Base-by-base conservation (phyloP, 164 flowering plant genomes). In the Piper longum region DNA sequence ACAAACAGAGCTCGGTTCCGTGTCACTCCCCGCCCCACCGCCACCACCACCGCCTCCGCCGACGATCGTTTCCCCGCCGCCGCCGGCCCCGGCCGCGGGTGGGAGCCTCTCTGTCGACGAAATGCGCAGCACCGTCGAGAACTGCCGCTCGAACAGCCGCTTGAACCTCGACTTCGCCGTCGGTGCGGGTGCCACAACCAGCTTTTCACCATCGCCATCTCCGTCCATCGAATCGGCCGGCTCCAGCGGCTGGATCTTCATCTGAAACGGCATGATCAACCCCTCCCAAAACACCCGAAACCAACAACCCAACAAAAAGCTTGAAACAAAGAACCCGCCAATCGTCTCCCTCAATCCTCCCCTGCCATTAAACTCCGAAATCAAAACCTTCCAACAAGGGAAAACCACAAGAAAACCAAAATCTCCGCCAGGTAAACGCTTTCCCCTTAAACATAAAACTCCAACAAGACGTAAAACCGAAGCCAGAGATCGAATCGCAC, bases 171-270 rank as follows among this genome's bases (percentile, higher is more conserved):
- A 88, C 77, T 85, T 91, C 73, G 70, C 69, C 48, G 78, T 91
- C 41, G 84, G 82, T 61, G 87, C 80, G 8, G 43, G 18, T 7
- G 80, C 61, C 11, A 9, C 8, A 9, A 9, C 48, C 48, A 44
- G 48, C 48, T 44, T 44, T 44, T 5, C 11, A 44, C 8, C 48
- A 9, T 44, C 48, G 63, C 83, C 91, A 16, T 19, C 57, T 16
- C 82, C 68, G 12, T 64, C 45, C 67, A 73, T 5, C 16, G 60
- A 66, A 0, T 71, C 56, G 41, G 48, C 1, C 11, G 64, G 67
- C 62, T 83, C 89, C 60, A 91, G 68, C 17, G 98, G 96, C 63
- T 88, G 98, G 72, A 91, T 81, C 84, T 86, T 91, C 96, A 83
- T 83, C 66, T 85, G 85, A 69, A 80, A 79, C 16, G 83, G 83